Conservation (phyloP, 768 basidiomycete genomes). For the Pulveroboletus frians region DNA sequence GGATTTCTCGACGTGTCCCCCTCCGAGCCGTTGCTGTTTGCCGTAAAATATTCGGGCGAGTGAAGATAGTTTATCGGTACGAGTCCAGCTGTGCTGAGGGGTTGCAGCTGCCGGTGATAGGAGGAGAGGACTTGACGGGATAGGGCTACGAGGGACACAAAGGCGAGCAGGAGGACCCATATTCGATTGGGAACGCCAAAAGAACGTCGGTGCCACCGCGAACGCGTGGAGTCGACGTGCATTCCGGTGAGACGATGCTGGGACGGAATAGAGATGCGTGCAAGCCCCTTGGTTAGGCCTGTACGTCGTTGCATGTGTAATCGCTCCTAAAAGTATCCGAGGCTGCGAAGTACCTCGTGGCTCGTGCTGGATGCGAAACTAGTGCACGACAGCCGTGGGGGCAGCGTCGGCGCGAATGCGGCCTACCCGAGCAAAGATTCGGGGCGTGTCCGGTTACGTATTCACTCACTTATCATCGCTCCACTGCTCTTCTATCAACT, state of each 20-base stretch:
- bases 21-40: slow-evolving; percentile 31
- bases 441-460: neutral
- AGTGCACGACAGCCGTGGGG: slow-evolving; percentile 1
- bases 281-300: slow-evolving; percentile 42
- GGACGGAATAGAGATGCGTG: slow-evolving; percentile 50
- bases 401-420: slow-evolving; percentile 1
- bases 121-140: slow-evolving; percentile 52
- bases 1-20: slow-evolving; percentile 43
- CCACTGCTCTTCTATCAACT: neutral
- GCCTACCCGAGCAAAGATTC: neutral
- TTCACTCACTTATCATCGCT: neutral
- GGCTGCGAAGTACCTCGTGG: neutral
- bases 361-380: neutral
- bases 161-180: slow-evolving; percentile 54
- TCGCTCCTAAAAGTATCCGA: neutral
- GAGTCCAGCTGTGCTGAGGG: slow-evolving; percentile 40
- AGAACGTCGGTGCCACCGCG: slow-evolving; percentile 51
- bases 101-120: slow-evolving; percentile 22
- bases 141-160: slow-evolving; percentile 51
- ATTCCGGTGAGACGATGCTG: slow-evolving; percentile 39
- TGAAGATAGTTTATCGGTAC: slow-evolving; percentile 84
- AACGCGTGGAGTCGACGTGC: slow-evolving; percentile 42
- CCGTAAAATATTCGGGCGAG: slow-evolving; percentile 28
- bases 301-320: slow-evolving; percentile 60
- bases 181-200: slow-evolving; percentile 65